Base-by-base conservation (phyloP, 768 basidiomycete genomes). In the Suillus subalutaceus region DNA sequence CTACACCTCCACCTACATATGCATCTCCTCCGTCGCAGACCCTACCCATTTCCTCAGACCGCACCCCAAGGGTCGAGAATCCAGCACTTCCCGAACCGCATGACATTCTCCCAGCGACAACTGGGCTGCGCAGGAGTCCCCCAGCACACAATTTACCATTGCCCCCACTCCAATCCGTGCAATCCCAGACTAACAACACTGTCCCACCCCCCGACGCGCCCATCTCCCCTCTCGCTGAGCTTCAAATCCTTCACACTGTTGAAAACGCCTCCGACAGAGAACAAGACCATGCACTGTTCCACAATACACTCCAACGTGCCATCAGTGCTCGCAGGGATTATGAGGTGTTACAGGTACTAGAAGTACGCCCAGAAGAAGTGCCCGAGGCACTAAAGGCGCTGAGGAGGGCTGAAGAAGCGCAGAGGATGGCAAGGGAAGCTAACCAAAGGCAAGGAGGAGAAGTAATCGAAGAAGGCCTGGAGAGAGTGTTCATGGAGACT, bases 401-500 rank as follows among this genome's bases (percentile, higher is more conserved):
- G 1, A 18, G 56, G 32, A 40, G 57, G 9, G 32, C 48, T 4
- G 55, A 37, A 15, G 53, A 41, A 48, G 13, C 59, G 10, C 10
- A 30, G 26, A 43, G 26, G 15, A 16, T 15, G 23, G 9, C 4
- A 26, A 18, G 16, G 12, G 59, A 60, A 5, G 59, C 41, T 13
- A 60, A 6, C 26, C 18, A 12, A 30, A 26, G 30, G 18, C 26
- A 43, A 43, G 59, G 41, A 32, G 26, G 59, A 4, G 40, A 26
- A 0, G 6, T 12, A 1, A 20, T 60, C 2, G 59, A 30, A 18
- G 60, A 56, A 7, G 62, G 56, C 9, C n/a, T 62, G 18, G 87
- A 91, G 68, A 82, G 82, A 43, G 88, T 90, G 74, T 91, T 92
- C 73, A 83, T 91, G 63, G 90, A 92, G 73, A 85, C 81, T 41